Evolutionary conservation across 768 basidiomycete species (phyloP).

Genomic region (Termitomyces sp.): DNA sequence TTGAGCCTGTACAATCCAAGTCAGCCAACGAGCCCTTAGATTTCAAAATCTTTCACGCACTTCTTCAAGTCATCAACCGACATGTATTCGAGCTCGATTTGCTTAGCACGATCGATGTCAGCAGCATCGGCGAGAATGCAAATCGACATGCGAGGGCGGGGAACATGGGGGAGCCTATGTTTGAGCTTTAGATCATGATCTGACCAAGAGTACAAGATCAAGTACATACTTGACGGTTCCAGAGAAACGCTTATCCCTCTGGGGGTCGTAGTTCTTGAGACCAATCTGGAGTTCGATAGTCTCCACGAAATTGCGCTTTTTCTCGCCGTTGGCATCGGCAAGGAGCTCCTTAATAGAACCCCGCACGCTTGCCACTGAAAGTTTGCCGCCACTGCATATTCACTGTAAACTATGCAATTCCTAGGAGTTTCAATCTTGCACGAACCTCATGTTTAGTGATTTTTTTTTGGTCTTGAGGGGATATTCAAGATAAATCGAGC

Average conservation of each 20-base stretch:
- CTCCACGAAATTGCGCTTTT: conserved; percentile 92
- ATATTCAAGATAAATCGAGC: neutral
- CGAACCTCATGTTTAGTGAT: conserved; percentile 20
- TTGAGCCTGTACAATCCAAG: conserved; percentile 58
- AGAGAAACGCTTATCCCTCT: conserved; percentile 99
- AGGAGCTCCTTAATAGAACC: conserved; percentile 91
- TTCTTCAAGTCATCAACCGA: conserved; percentile 99
- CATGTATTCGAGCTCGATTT: conserved; percentile 98
- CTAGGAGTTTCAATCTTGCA: neutral
- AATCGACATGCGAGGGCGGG: conserved; percentile 98
- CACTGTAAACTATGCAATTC: neutral
- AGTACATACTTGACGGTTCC: conserved; percentile 86
- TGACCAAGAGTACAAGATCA: neutral
- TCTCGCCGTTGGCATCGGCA: conserved; percentile 77
- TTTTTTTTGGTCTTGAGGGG: conserved; percentile 20
- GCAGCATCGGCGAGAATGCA: conserved; percentile 99
- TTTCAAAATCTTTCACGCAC: conserved; percentile 35
- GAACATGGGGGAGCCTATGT: conserved; percentile 86
- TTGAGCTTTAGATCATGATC: conserved; percentile 1
- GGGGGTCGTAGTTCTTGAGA: conserved; percentile 98
- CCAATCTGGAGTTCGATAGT: conserved; percentile 96
- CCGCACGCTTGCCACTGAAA: conserved; percentile 99
- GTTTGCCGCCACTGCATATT: conserved; percentile 48
- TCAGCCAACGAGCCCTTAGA: neutral
- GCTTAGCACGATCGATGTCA: conserved; percentile 98